Evolutionary conservation across 2,329 filamentous ascomycete species (phyloP), one percentile per base, ranked within the genome.

Genomic region (Claviceps arundinis): DNA sequence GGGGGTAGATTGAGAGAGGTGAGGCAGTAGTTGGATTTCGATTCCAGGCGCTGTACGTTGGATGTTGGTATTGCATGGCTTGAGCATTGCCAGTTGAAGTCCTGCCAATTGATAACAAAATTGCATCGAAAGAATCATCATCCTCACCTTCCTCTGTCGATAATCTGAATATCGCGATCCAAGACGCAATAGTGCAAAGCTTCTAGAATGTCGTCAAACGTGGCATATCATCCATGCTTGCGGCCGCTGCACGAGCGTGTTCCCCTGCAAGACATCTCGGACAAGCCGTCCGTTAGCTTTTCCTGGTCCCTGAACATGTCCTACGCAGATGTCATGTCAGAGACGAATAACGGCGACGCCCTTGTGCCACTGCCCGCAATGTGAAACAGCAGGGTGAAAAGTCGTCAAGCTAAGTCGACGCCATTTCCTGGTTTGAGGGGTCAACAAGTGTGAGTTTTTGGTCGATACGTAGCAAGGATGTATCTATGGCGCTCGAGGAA

Each of bases 341-440:
- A 38, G 49, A 50, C 49, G 40, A 50, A 46, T 46, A 16, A 40
- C 49, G 42, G 19, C 49, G 40, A 45, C 34, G 19, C 49, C 49
- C 45, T 40, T 14, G 16, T 50, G 42, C 30, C 30, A 30, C 49
- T 26, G 11, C 16, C 42, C 49, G 45, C 42, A 46, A 8, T 19
- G 7, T 26, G 22, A 50, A 38, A 24, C 34, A 30, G 34, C 13
- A 45, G 30, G n/a, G 16, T 22, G 3, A 11, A 34, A 40, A 30
- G 14, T 45, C 41, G 16, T 38, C n/a, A 24, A 24, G 19, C 19
- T 37, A n/a, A 16, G 6, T 14, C 9, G 30, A n/a, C 41, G 19
- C 34, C 11, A 40, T 26, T 13, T 34, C 9, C 22, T 17, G 30
- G 19, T 45, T 9, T 30, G 17, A 11, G 22, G 17, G 11, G 30